A percentile compares a stretch with the other conserved stretches of the same genome.
Evolutionary conservation across 257 asterid genomes (phyloP).

Genomic region (Penstemon davidsonii): DNA sequence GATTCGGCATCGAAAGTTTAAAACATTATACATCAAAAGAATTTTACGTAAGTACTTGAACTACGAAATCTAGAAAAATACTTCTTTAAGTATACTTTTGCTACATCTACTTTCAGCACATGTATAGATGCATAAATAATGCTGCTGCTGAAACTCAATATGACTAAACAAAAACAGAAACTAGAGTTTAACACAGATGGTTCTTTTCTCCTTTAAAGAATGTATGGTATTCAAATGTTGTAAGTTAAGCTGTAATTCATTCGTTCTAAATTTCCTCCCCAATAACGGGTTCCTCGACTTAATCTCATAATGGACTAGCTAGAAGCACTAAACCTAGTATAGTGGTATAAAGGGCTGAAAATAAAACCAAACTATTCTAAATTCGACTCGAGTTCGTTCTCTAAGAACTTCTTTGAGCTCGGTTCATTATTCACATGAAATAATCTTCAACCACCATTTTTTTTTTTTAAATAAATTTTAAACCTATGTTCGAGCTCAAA

Average conservation of each 20-base stretch:
- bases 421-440: no score
- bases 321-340: not conserved
- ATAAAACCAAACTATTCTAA: no score
- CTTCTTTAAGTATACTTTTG: not conserved
- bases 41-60: not conserved
- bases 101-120: not conserved
- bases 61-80: not conserved
- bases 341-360: not conserved
- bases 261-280: not conserved
- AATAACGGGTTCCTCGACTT: not conserved
- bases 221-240: not conserved
- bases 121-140: not conserved
- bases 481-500: no score
- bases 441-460: no score
- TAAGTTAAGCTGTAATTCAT: not conserved
- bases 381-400: no score
- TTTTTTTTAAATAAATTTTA: no score
- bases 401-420: no score
- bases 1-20: not conserved
- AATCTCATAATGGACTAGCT: conserved; percentile 7
- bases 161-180: not conserved
- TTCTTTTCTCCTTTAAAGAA: not conserved
- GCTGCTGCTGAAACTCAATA: conserved; percentile 13
- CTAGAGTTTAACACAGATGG: not conserved
- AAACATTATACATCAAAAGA: not conserved